Percentiles rank a stretch among this genome's conserved stretches.
Conservation (phyloP, 2,329 filamentous ascomycete genomes). For the Aspergillus luchuensis region DNA sequence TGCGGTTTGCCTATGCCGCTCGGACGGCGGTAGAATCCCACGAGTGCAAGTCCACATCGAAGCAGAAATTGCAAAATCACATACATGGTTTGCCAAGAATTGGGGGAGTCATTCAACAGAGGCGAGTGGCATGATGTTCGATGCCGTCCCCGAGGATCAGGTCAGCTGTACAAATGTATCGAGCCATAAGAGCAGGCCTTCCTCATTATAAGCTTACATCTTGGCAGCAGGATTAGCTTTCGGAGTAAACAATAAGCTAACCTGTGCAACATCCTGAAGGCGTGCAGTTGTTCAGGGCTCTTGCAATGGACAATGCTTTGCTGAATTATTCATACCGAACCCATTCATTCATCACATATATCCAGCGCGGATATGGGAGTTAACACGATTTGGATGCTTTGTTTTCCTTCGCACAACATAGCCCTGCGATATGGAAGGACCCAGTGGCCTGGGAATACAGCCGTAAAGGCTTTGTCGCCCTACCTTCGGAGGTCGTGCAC, state of each 20-base stretch:
- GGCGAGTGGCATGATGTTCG: not conserved
- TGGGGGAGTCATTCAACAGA: not conserved
- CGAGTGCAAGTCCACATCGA: too few relatives aligned
- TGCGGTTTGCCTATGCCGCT: too few relatives aligned
- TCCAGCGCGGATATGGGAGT: too few relatives aligned
- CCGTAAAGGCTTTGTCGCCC: not conserved
- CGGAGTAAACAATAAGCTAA: not conserved
- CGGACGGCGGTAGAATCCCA: too few relatives aligned
- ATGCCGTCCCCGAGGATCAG: not conserved
- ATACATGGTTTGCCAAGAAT: not conserved
- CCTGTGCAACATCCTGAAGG: not conserved
- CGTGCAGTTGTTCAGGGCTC: too few relatives aligned
- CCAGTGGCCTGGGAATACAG: not conserved
- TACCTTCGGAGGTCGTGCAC: not conserved
- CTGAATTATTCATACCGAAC: too few relatives aligned
- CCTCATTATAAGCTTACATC: not conserved
- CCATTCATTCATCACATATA: too few relatives aligned
- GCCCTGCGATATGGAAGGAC: too few relatives aligned
- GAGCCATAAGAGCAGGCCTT: not conserved
- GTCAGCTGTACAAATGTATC: not conserved
- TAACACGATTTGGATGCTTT: too few relatives aligned
- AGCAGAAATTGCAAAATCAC: too few relatives aligned
- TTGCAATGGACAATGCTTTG: too few relatives aligned
- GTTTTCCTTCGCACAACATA: too few relatives aligned
- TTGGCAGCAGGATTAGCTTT: not conserved